These are phyloP conservation scores for Pseudogymnoascus sp. DNA, from an alignment of 2,329 filamentous ascomycete species.

Conservation along the genomic window DNA sequence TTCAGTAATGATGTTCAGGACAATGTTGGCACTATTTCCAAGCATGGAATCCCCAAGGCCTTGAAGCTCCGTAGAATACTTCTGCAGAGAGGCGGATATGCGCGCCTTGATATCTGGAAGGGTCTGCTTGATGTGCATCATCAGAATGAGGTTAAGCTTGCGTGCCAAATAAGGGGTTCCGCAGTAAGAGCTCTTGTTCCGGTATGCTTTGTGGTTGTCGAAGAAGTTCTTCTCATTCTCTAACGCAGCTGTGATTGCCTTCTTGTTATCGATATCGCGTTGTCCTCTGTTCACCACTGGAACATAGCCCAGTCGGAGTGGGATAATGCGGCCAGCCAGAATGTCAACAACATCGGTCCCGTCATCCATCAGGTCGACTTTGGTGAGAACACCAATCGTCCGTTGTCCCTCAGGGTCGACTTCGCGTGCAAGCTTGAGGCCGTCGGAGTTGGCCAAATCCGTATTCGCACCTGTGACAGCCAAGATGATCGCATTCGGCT, in stretches of 20 bases:
- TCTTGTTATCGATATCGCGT: slow-evolving; percentile 97
- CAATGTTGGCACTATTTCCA: slow-evolving; percentile 91
- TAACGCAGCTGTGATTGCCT: slow-evolving; percentile 80
- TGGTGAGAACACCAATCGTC: slow-evolving; percentile 96
- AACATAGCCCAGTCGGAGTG: slow-evolving; percentile 86
- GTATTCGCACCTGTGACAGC: slow-evolving; percentile 95
- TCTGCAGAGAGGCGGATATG: slow-evolving; percentile 86
- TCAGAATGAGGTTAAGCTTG: slow-evolving; percentile 95
- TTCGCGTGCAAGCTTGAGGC: slow-evolving; percentile 89
- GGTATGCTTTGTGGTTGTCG: slow-evolving; percentile 95
- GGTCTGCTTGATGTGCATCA: slow-evolving; percentile 99
- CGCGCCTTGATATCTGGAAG: slow-evolving; percentile 96
- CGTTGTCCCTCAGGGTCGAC: slow-evolving; percentile 96
- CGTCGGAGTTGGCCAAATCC: slow-evolving; percentile 97
- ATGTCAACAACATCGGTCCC: slow-evolving; percentile 98
- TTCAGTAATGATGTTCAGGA: slow-evolving; percentile 97
- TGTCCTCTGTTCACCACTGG: slow-evolving; percentile 97
- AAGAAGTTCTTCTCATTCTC: slow-evolving; percentile 97
- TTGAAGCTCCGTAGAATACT: slow-evolving; percentile 75
- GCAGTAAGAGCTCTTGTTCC: slow-evolving; percentile 98
- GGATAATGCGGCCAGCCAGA: slow-evolving; percentile 93
- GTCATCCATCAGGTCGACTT: slow-evolving; percentile 98
- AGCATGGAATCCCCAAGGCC: slow-evolving; percentile 88
- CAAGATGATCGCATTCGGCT: slow-evolving; percentile 95
- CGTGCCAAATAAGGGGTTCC: slow-evolving; percentile 93